Conservation (phyloP, 73 alveolate genomes). For the Urostyla sp. region DNA sequence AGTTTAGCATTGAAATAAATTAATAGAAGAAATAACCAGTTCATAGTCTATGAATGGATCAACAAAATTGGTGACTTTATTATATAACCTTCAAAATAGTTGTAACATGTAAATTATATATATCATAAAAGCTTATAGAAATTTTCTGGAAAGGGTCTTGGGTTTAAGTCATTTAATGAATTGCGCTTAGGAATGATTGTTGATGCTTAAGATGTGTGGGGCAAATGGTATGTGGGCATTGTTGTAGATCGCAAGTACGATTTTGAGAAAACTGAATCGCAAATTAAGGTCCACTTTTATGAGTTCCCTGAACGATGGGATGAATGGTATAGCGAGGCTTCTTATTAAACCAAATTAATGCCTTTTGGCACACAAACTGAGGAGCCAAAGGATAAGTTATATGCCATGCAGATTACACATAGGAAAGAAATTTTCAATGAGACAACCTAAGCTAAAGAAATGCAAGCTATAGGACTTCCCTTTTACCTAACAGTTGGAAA, state of each 20-base stretch:
- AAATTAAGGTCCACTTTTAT: constrained; percentile 60
- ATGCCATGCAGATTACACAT: constrained; percentile 46
- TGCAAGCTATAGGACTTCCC: constrained; percentile 43
- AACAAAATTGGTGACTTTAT: constrained; percentile 11
- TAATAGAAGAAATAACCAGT: constrained; percentile 46
- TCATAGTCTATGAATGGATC: constrained; percentile 15
- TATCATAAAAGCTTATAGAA: background rate
- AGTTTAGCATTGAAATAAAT: background rate
- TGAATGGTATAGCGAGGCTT: constrained; percentile 59
- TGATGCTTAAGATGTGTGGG: constrained; percentile 66
- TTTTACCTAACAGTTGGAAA: constrained; percentile 34
- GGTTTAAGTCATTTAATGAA: constrained; percentile 41
- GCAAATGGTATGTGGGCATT: constrained; percentile 67
- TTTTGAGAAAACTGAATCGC: background rate
- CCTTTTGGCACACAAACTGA: constrained; percentile 54
- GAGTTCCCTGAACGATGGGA: constrained; percentile 73
- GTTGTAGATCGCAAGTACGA: constrained; percentile 55
- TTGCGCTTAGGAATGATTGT: constrained; percentile 33
- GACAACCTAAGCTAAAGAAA: background rate
- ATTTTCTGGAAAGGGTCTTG: background rate
- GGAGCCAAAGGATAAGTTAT: constrained; percentile 60
- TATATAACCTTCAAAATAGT: background rate
- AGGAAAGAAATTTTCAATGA: constrained; percentile 28
- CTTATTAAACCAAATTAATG: constrained; percentile 15
- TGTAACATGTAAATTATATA: background rate